These are phyloP conservation scores for Cryptococcus floricola DNA, from an alignment of 1,284 basidiomycete genomes.

Conservation along the genomic window DNA sequence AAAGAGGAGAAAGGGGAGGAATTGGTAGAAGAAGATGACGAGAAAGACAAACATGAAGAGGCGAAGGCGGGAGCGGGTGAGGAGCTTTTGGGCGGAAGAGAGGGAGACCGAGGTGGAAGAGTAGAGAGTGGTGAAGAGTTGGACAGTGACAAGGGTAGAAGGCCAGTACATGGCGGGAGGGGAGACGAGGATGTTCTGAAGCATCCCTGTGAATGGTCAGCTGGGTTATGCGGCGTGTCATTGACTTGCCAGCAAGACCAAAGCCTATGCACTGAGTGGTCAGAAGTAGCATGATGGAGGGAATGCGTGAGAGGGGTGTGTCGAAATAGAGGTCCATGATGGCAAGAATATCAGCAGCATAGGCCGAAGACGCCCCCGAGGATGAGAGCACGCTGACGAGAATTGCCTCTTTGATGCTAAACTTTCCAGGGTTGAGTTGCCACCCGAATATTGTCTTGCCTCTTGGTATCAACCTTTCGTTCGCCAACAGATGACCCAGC, in stretches of 20 bases:
- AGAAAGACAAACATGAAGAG: slow-evolving; percentile 51
- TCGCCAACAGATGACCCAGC: slow-evolving; percentile 48
- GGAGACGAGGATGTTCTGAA: slow-evolving; percentile 47
- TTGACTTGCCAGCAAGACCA: slow-evolving; percentile 50
- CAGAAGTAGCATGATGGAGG: slow-evolving; percentile 55
- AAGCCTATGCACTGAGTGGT: slow-evolving; percentile 57
- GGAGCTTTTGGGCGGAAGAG: slow-evolving; percentile 18
- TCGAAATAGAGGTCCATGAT: slow-evolving; percentile 52
- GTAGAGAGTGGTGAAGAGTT: slow-evolving; percentile 55
- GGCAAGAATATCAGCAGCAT: slow-evolving; percentile 51
- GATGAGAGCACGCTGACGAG: slow-evolving; percentile 51
- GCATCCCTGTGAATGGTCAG: slow-evolving; percentile 32
- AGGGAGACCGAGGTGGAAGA: slow-evolving; percentile 27
- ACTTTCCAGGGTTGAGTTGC: slow-evolving; percentile 53
- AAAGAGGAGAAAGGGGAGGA: slow-evolving; percentile 52
- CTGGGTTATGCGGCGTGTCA: not conserved
- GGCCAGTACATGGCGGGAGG: slow-evolving; percentile 52
- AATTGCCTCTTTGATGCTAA: slow-evolving; percentile 52
- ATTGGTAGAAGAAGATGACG: slow-evolving; percentile 50
- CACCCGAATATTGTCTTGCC: slow-evolving; percentile 34
- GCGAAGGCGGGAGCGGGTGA: slow-evolving; percentile 47
- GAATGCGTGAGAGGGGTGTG: slow-evolving; percentile 40
- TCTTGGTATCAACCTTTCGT: slow-evolving; percentile 30
- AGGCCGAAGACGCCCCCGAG: slow-evolving; percentile 50
- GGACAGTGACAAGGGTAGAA: slow-evolving; percentile 51